Evolutionary conservation across 1,284 basidiomycete genomes (phyloP), one percentile per base, ranked within the genome.

Genomic region (Cronartium ribicola): DNA sequence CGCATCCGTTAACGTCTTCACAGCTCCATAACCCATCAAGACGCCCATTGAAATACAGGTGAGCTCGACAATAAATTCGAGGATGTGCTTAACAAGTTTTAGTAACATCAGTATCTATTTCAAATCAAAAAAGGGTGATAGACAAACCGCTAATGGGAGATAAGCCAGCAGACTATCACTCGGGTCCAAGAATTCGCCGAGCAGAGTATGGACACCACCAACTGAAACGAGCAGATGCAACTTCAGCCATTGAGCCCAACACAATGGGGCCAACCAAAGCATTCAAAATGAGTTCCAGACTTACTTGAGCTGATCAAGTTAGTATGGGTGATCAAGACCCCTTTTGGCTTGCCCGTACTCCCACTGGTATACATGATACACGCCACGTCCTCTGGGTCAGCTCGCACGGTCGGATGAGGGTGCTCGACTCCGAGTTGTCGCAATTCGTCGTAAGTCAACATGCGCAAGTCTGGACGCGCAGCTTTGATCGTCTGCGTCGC

Each of bases 321-420:
- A 62, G 84, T 82, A 82, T 98, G 94, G 1, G 88, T 90, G 78
- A 98, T 88, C 72, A 91, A 85, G 76, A 96, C 94, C 78, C 94
- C 94, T 84, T 98, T 98, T 62, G 94, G 94, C 7, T 90, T 84
- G 37, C 94, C 94, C 0, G 93, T 95, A 73, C 88, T 90, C n/a
- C 94, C 92, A 76, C 87, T 89, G 29, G 94, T 98, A 85, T 98
- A 98, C 94, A 97, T 97, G 83, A 96, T 94, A 81, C 92, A 92
- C 29, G 90, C 90, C 4, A 89, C 83, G 60, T 81, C 80, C 17
- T 79, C 77, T 17, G 76, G 60, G 64, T 89, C 90, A 0, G 89
- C 86, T 17, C 84, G 81, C 69, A 83, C 85, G 1, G 90, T 90
- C 13, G 81, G 81, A 20, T 88, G 85, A 17, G 80, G 78, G 0